Evolutionary conservation across 2,329 filamentous ascomycete genomes (phyloP), one percentile per base, ranked within the genome.

Genomic region (Phyllosticta capitalensis): DNA sequence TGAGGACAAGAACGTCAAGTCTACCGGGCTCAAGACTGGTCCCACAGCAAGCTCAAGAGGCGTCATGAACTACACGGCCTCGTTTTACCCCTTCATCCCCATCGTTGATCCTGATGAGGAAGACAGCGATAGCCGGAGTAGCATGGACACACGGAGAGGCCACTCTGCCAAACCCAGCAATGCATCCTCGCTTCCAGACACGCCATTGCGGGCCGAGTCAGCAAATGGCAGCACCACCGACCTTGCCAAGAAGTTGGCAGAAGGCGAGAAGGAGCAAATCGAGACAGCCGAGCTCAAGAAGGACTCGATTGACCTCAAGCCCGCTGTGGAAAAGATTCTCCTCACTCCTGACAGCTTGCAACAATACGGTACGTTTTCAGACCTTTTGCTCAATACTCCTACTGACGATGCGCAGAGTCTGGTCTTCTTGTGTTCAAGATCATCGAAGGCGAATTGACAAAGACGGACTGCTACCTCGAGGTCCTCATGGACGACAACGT

Each of bases 361-460:
- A 65, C 85, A 88, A 69, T 87, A 96, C 70, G 83, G 84, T 86
- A 78, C 69, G 79, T 67, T 64, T 55, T 45, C 10, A 24, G 38
- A 17, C n/a, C 19, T 12, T 9, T 52, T 17, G 20, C 38, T 9
- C 1, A 4, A 45, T 19, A 9, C 30, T 9, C 38, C 9, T 9
- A 28, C 76, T 80, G 66, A 79, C 66, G 55, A 1, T 20, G 54
- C 51, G 2, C 63, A 86, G 91, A 97, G 76, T 94, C 89, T 60
- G 94, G 94, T 64, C 82, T 99, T 60, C 80, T 99, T 63, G 89
- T 99, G 59, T 97, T 99, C 81, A 92, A 92, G 70, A 83, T 99
- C 60, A 84, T 96, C 70, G 92, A 97, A 63, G 91, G 87, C 22
- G 88, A 96, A 59, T 82, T 99, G 69, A 83, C 89, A 0, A 84